Percentiles rank a stretch among this genome's conserved stretches.
phyloP scores from a whole-genome alignment of 768 basidiomycete genomes.

The Tephrocybe sp. region DNA sequence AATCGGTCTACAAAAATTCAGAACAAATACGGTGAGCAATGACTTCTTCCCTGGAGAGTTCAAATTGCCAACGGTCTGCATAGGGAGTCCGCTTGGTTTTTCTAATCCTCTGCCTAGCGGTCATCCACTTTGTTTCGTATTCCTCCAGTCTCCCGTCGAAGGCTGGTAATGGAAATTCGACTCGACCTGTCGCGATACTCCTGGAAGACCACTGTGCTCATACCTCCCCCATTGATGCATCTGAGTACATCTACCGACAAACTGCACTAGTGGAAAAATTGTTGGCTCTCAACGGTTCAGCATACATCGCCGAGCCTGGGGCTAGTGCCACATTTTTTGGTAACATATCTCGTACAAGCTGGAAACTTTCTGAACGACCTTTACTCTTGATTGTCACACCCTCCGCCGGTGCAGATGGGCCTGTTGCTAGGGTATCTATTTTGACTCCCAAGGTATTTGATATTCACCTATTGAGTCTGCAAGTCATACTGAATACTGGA shows the following conservation, averaged over 20 bases:
- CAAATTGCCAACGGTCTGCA: not conserved
- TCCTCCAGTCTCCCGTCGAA: not conserved
- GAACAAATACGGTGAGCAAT: not conserved
- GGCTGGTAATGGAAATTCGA: not conserved
- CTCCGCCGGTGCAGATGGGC: constrained; percentile 19
- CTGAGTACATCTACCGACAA: constrained; percentile 57
- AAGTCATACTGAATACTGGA: not conserved
- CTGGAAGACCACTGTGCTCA: constrained; percentile 42
- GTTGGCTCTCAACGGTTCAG: constrained; percentile 50
- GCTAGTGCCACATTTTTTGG: constrained; percentile 70
- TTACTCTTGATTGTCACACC: constrained; percentile 68
- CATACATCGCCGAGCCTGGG: constrained; percentile 81
- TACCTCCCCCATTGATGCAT: constrained; percentile 43
- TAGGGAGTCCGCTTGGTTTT: not conserved
- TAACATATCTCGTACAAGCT: constrained; percentile 63
- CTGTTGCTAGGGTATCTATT: constrained; percentile 50
- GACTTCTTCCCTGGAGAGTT: not conserved
- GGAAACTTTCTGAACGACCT: constrained; percentile 79
- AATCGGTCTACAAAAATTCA: not conserved
- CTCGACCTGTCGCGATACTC: not conserved
- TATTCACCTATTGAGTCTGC: not conserved
- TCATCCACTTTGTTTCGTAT: not conserved
- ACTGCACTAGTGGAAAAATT: constrained; percentile 50
- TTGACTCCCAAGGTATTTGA: constrained; percentile 60
- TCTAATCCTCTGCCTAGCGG: not conserved